Conservation (phyloP, 768 basidiomycete species). For the Crepidotus variabilis region DNA sequence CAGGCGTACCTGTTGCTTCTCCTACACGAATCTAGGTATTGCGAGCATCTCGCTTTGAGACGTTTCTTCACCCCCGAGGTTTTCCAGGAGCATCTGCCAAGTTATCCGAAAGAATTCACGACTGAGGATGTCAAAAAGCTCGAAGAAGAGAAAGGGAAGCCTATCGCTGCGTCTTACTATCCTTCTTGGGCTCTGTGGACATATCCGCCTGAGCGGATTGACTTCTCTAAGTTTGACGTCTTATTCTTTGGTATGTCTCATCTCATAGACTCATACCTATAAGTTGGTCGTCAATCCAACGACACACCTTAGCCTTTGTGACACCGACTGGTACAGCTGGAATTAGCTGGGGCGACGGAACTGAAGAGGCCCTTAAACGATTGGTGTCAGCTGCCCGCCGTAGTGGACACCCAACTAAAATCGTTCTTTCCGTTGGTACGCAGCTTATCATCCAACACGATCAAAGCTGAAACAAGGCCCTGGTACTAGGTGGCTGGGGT, state of each 20-base stretch:
- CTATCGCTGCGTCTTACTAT: conserved; percentile 45
- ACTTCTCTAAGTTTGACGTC: conserved; percentile 65
- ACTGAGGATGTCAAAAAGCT: conserved; percentile 44
- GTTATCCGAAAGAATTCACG: conserved; percentile 24
- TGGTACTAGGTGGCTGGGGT: conserved; percentile 61
- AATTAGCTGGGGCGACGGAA: conserved; percentile 48
- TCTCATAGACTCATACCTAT: neutral
- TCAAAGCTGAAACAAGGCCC: conserved; percentile 14
- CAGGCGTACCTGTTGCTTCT: conserved; percentile 38
- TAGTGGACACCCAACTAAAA: conserved; percentile 55
- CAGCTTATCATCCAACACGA: no score
- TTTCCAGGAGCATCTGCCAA: conserved; percentile 11
- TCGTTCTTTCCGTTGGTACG: conserved; percentile 64
- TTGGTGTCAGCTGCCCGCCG: conserved; percentile 55
- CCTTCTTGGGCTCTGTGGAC: conserved; percentile 45
- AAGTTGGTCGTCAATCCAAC: no score
- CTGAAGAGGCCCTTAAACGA: conserved; percentile 47
- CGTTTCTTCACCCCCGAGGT: conserved; percentile 33
- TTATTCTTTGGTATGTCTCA: conserved; percentile 52
- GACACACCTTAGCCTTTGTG: conserved; percentile 51
- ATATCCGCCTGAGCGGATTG: conserved; percentile 52
- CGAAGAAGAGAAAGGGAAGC: conserved; percentile 37
- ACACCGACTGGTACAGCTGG: conserved; percentile 55
- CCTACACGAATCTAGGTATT: conserved; percentile 31
- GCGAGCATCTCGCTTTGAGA: conserved; percentile 27